These are phyloP conservation scores for Penicillium sp. DNA, from an alignment of 2,329 filamentous ascomycete species.

Conservation along the genomic window DNA sequence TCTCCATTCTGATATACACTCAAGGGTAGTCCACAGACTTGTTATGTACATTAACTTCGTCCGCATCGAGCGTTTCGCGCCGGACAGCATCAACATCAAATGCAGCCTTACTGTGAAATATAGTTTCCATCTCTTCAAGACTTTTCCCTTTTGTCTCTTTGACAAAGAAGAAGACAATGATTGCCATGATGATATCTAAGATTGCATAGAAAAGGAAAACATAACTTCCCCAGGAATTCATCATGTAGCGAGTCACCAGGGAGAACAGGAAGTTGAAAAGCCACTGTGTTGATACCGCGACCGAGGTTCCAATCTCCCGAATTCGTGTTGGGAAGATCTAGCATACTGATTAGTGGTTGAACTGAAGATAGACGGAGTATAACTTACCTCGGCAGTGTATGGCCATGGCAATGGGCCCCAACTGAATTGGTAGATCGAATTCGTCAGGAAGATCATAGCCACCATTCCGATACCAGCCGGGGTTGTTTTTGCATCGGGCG, in stretches of 20 bases:
- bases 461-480: constrained; percentile 47
- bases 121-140: constrained; percentile 43
- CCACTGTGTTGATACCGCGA: constrained; percentile 41
- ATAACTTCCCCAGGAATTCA: constrained; percentile 41
- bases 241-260: constrained; percentile 43
- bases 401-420: constrained; percentile 41
- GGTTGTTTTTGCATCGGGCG: constrained; percentile 35
- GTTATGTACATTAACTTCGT: constrained; percentile 1
- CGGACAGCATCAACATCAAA: constrained; percentile 24
- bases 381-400: constrained; percentile 32
- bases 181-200: constrained; percentile 36
- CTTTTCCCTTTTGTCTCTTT: constrained; percentile 43
- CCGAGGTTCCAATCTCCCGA: constrained; percentile 40
- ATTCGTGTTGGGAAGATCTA: constrained; percentile 43
- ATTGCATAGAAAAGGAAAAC: constrained; percentile 45
- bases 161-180: constrained; percentile 39
- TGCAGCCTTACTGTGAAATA: constrained; percentile 25
- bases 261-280: constrained; percentile 47
- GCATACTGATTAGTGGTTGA: background rate
- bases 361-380: background rate
- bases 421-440: constrained; percentile 34
- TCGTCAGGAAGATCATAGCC: constrained; percentile 48
- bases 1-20: background rate
- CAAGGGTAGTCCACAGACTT: background rate
- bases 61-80: constrained; percentile 10